Percentiles rank a stretch among this genome's conserved stretches.
Conservation (phyloP, 2,329 filamentous ascomycete species). For the Colletotrichum kahawae region DNA sequence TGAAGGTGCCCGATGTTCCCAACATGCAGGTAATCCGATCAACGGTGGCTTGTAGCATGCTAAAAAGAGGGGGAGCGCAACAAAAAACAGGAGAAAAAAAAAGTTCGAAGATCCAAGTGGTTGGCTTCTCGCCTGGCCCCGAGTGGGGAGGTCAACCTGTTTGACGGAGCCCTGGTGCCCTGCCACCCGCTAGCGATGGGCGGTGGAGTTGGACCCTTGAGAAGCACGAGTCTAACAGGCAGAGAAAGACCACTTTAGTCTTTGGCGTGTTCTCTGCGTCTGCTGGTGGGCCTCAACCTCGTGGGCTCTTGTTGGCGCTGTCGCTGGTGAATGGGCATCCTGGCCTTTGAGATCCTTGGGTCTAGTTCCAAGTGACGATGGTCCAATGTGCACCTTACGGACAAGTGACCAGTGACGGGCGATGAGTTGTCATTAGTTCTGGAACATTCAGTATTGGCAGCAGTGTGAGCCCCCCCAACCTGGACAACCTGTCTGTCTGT, state of each 20-base stretch:
- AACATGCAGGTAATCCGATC: conserved; percentile 21
- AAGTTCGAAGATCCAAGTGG: background rate
- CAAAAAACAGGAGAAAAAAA: background rate
- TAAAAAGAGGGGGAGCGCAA: conserved; percentile 9
- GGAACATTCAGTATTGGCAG: background rate
- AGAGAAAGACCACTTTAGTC: background rate
- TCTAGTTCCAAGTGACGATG: background rate
- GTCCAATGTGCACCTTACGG: background rate
- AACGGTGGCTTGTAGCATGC: background rate
- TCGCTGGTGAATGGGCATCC: background rate
- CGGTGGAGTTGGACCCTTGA: conserved; percentile 20
- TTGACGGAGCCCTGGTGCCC: background rate
- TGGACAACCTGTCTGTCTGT: background rate
- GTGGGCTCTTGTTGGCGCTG: background rate
- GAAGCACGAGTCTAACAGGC: background rate
- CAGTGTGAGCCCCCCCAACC: background rate
- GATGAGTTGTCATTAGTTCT: conserved; percentile 11
- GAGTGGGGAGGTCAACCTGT: background rate
- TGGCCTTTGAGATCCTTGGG: background rate
- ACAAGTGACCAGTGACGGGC: background rate
- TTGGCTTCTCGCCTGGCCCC: background rate
- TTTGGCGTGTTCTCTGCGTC: background rate
- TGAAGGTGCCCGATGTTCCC: conserved; percentile 16
- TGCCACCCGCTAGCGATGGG: conserved; percentile 1
- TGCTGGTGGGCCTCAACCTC: conserved; percentile 3